phyloP scores from a whole-genome alignment of 441 rosid genomes.

The Aquilaria agallochum region DNA sequence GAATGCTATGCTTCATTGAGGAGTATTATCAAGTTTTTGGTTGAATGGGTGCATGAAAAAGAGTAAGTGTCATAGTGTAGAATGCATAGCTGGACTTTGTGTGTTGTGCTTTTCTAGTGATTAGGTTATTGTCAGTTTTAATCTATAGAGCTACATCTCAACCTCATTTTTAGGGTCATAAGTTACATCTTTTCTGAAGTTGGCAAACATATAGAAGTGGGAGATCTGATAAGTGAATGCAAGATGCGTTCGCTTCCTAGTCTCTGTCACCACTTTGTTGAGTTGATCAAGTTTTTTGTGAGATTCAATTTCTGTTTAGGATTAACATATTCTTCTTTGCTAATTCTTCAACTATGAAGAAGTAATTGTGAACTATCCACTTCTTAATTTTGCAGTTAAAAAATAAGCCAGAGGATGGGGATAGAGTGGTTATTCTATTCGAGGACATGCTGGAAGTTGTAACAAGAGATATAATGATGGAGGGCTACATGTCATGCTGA shows the following conservation, averaged over 20 bases:
- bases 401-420: conserved; percentile 77
- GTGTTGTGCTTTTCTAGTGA: conserved; percentile 9
- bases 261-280: conserved; percentile 83
- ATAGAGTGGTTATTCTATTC: conserved; percentile 89
- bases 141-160: not conserved
- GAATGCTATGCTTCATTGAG: conserved; percentile 23
- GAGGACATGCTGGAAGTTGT: conserved; percentile 99
- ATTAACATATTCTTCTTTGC: not conserved
- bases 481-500: conserved; percentile 58
- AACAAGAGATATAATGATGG: conserved; percentile 85
- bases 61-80: conserved; percentile 40
- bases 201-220: too few relatives aligned
- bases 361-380: not conserved
- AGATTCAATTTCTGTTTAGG: conserved; percentile 10
- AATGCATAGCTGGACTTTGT: conserved; percentile 7
- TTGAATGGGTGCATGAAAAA: conserved; percentile 66
- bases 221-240: conserved; percentile 10
- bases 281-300: conserved; percentile 88
- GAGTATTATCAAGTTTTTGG: conserved; percentile 73
- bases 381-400: conserved; percentile 42
- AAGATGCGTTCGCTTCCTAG: conserved; percentile 91
- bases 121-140: conserved; percentile 1
- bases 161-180: conserved; percentile 33
- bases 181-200: too few relatives aligned
- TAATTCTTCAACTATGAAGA: not conserved